Percentiles rank a stretch among this genome's conserved stretches.
Conservation (phyloP, 1,284 basidiomycete genomes). For the Ganoderma multipileum region DNA sequence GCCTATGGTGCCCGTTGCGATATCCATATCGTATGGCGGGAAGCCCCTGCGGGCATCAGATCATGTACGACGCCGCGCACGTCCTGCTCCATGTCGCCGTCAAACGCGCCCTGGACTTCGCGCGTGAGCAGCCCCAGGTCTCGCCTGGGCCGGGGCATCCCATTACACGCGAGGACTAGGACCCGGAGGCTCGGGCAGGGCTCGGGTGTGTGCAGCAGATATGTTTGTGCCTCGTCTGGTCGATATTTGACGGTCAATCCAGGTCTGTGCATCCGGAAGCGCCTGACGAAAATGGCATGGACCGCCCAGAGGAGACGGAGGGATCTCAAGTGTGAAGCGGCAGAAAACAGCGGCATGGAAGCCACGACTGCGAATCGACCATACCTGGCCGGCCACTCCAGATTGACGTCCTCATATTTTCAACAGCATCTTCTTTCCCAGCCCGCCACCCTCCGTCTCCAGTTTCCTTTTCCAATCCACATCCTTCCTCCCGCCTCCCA, state of each 20-base stretch:
- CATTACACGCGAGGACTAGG: not conserved
- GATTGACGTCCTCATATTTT: constrained; percentile 26
- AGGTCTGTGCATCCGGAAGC: constrained; percentile 14
- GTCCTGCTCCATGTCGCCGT: constrained; percentile 14
- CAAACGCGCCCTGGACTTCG: constrained; percentile 16
- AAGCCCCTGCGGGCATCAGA: constrained; percentile 19
- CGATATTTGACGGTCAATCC: constrained; percentile 18
- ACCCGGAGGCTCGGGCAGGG: not conserved
- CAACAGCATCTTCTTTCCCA: constrained; percentile 13
- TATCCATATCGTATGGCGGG: constrained; percentile 11
- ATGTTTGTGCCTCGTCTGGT: constrained; percentile 18
- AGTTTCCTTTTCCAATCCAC: constrained; percentile 22
- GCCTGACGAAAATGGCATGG: constrained; percentile 17
- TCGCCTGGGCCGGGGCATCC: not conserved
- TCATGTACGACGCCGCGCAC: constrained; percentile 21
- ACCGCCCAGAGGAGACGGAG: constrained; percentile 18
- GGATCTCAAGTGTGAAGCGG: constrained; percentile 20
- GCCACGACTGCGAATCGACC: constrained; percentile 20
- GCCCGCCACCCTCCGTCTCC: constrained; percentile 27
- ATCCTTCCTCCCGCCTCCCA: constrained; percentile 20
- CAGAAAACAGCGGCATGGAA: constrained; percentile 19
- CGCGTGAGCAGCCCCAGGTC: not conserved
- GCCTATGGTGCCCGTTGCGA: constrained; percentile 6
- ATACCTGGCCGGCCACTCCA: constrained; percentile 8
- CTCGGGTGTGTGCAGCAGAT: constrained; percentile 9